A percentile compares a stretch with the other conserved stretches of the same genome.
These are phyloP conservation scores for Neopestalotiopsis clavispora DNA, from an alignment of 2,329 filamentous ascomycete genomes.

Conservation along the genomic window DNA sequence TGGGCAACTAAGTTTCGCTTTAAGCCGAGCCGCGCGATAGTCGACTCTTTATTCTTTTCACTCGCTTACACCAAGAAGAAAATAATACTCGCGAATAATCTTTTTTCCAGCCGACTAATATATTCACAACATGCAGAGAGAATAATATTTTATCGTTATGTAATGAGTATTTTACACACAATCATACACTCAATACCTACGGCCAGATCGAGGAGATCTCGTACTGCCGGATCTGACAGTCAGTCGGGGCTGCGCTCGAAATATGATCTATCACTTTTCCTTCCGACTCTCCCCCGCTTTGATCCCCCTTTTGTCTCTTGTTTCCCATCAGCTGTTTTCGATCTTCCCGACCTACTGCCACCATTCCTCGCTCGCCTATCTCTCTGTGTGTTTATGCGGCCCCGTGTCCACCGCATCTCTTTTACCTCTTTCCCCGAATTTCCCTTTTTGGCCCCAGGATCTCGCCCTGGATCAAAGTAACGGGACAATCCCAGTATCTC, in stretches of 20 bases:
- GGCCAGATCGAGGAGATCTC: neutral
- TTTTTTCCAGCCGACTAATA: no score
- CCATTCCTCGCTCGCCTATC: neutral
- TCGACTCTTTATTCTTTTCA: neutral
- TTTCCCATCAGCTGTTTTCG: neutral
- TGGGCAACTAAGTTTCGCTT: neutral
- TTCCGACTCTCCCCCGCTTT: neutral
- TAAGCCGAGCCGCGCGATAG: neutral
- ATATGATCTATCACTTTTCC: neutral
- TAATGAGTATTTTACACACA: no score
- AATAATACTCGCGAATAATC: no score
- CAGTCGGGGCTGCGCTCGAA: neutral
- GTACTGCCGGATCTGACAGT: neutral
- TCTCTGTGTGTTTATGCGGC: neutral
- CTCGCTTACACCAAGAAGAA: neutral
- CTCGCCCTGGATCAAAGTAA: no score
- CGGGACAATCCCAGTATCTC: no score
- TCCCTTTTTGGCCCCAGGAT: neutral
- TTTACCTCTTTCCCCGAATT: neutral
- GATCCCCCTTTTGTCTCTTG: neutral
- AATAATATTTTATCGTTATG: neutral
- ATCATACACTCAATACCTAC: neutral
- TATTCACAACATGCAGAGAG: no score
- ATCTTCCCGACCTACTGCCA: neutral
- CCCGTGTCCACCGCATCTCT: neutral